Base-by-base conservation (phyloP, 2,329 filamentous ascomycete species). In the Coniochaeta hoffmannii region DNA sequence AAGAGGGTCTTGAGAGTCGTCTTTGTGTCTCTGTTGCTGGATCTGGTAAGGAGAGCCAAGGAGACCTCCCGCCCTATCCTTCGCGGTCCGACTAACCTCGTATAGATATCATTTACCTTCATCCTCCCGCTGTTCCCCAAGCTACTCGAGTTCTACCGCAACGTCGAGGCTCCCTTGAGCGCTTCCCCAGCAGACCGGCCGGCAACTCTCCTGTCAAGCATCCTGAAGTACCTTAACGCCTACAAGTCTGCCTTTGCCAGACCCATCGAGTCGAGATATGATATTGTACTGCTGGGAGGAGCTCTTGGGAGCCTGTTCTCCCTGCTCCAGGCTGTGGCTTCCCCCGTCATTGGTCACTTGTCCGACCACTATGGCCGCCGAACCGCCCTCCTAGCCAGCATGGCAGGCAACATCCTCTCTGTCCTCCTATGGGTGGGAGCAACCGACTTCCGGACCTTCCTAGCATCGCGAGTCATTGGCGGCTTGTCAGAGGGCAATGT, bases 401-500 rank as follows among this genome's bases (percentile, higher is more conserved):
- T 99, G 94, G 74, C 78, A 4, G 94, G 94, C 38, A 99, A 99
- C 69, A 91, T 97, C 53, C 73, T 95, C 53, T 96, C 90, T 22
- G 94, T 99, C 9, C 85, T 95, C 28, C 83, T 99, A 12, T 99
- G 94, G 94, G 90, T 97, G 9, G 82, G 87, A 46, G 94, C 94
- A 1, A 88, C 89, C 54, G 93, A 97, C 73, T 99, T 99, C 74
- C 85, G 92, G 41, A 97, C 93, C 1, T 99, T 99, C 68, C 79
- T 99, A 30, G 89, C 91, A n/a, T 96, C 90, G 63, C 85, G 94
- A 53, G 75, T 99, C 2, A 89, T 99, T 1, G 94, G 94, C 24
- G 94, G 94, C 0, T 73, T 99, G 61, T 97, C 92, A 56, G 94
- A 99, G 74, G 94, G 94, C 59, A 99, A 99, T 64, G 89, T 99